These are phyloP conservation scores for Boletus rubescentipes DNA, from an alignment of 768 basidiomycete genomes.

Conservation along the genomic window DNA sequence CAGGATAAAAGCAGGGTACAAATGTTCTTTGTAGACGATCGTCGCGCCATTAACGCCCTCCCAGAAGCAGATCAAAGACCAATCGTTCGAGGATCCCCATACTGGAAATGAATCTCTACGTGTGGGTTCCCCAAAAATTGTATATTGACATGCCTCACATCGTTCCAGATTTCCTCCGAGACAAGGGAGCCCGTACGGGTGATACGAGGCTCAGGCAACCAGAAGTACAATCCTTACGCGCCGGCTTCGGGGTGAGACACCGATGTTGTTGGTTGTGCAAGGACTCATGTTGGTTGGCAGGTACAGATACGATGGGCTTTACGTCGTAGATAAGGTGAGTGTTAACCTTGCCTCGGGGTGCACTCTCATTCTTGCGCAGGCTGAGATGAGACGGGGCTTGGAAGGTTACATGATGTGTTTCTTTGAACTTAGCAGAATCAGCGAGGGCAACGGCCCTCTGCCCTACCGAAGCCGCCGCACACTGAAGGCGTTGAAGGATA, in stretches of 20 bases:
- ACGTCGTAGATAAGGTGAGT: constrained; percentile 27
- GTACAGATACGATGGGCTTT: constrained; percentile 35
- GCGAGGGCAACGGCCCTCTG: constrained; percentile 16
- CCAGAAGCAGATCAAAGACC: constrained; percentile 25
- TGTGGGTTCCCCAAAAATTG: constrained; percentile 4
- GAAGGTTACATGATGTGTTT: constrained; percentile 28
- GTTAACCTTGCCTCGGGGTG: neutral
- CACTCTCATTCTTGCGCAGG: constrained; percentile 17
- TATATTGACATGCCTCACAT: neutral
- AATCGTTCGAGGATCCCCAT: constrained; percentile 20
- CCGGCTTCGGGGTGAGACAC: constrained; percentile 24
- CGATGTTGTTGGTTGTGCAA: neutral
- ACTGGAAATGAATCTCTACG: constrained; percentile 19
- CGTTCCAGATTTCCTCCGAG: constrained; percentile 28
- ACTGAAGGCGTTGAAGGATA: neutral
- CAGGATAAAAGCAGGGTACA: constrained; percentile 17
- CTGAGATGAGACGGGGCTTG: constrained; percentile 15
- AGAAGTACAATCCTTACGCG: constrained; percentile 12
- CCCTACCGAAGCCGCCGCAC: constrained; percentile 25
- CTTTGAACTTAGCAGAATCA: constrained; percentile 30
- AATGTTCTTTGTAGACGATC: neutral
- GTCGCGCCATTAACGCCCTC: neutral
- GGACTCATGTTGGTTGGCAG: constrained; percentile 11
- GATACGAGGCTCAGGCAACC: constrained; percentile 31
- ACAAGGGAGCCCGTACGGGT: constrained; percentile 39